These are phyloP conservation scores for Tephrocybe sp. DNA, from an alignment of 768 basidiomycete genomes.

Conservation along the genomic window DNA sequence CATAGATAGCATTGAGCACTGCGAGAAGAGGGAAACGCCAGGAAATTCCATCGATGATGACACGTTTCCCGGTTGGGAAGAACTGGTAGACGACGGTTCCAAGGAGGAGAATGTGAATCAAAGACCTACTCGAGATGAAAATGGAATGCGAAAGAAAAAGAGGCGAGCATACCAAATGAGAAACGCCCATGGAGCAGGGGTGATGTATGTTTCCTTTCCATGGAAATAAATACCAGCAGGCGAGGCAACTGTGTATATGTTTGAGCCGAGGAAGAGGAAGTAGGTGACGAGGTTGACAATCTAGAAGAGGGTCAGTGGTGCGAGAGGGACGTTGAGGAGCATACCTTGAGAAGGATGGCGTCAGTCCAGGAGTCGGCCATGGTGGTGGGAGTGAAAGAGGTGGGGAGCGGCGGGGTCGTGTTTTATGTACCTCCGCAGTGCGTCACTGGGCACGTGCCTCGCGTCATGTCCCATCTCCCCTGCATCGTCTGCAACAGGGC, in stretches of 20 bases:
- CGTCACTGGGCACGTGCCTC: conserved; percentile 9
- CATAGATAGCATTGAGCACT: conserved; percentile 85
- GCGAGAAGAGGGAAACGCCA: conserved; percentile 93
- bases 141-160: conserved; percentile 10
- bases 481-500: conserved; percentile 24
- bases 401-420: background rate
- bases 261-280: conserved; percentile 85
- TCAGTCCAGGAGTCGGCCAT: conserved; percentile 78
- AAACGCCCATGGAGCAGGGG: conserved; percentile 93
- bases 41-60: conserved; percentile 83
- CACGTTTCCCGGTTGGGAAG: conserved; percentile 70
- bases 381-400: conserved; percentile 22
- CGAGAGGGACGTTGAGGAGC: background rate
- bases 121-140: conserved; percentile 50
- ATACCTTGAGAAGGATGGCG: conserved; percentile 75
- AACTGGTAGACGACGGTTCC: conserved; percentile 93
- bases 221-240: conserved; percentile 70
- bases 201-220: conserved; percentile 88
- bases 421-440: conserved; percentile 7
- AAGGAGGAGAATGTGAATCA: conserved; percentile 89
- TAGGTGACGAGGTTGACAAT: conserved; percentile 83
- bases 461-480: conserved; percentile 1
- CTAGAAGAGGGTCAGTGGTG: conserved; percentile 27
- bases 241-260: conserved; percentile 82
- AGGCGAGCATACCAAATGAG: conserved; percentile 68